Conservation (phyloP, 148 eudicot species). For the Talinum fruticosum region DNA sequence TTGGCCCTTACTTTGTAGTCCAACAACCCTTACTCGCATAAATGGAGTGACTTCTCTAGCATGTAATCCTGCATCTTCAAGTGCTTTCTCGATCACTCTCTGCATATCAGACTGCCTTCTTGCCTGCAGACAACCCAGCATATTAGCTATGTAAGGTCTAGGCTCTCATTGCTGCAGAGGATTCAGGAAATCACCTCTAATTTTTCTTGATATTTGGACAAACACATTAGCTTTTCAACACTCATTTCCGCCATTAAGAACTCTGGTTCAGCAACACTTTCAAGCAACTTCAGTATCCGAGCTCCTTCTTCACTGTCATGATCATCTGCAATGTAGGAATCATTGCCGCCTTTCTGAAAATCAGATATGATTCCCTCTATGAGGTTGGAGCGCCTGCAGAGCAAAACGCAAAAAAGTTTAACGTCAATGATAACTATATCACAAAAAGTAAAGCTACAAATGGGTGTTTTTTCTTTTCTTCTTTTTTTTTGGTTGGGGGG, state of each 20-base stretch:
- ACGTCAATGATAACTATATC: background rate
- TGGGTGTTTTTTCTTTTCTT: background rate
- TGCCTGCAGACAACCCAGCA: constrained; percentile 41
- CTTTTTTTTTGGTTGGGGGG: background rate
- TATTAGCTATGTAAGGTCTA: constrained; percentile 9
- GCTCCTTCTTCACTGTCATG: constrained; percentile 76
- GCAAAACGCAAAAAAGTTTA: constrained; percentile 11
- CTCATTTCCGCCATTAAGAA: constrained; percentile 91
- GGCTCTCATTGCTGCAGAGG: constrained; percentile 8
- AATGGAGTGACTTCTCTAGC: constrained; percentile 78
- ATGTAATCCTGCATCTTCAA: constrained; percentile 68
- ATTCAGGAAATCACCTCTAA: constrained; percentile 48
- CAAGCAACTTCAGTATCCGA: constrained; percentile 69
- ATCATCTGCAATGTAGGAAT: constrained; percentile 28
- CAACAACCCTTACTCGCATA: constrained; percentile 83
- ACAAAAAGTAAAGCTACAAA: background rate
- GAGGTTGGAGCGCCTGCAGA: constrained; percentile 62
- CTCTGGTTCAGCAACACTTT: constrained; percentile 89
- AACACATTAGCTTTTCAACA: constrained; percentile 62
- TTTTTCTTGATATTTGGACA: constrained; percentile 63
- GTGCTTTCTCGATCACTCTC: constrained; percentile 64
- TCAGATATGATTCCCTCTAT: constrained; percentile 71
- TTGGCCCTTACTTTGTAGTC: constrained; percentile 38
- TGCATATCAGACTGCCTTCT: constrained; percentile 60
- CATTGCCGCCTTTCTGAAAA: constrained; percentile 44